Evolutionary conservation across 805 yeast genomes (phyloP).

Genomic region (Spathaspora passalidarum): DNA sequence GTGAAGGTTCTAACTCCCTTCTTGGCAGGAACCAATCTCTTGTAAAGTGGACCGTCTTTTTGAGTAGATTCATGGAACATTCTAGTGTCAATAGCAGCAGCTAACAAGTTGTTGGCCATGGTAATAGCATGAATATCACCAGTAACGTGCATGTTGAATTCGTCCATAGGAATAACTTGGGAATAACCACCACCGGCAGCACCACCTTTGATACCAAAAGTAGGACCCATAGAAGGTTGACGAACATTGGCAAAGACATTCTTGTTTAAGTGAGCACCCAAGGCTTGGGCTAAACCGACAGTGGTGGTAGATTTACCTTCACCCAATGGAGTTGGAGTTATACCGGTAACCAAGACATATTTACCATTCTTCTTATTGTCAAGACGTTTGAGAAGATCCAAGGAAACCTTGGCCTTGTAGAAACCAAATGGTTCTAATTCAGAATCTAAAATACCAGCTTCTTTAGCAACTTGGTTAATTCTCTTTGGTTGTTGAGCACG

Average conservation of each 20-base stretch:
- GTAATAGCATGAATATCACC: slow-evolving; percentile 87
- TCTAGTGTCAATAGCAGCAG: slow-evolving; percentile 85
- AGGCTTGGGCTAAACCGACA: slow-evolving; percentile 76
- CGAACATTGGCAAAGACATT: slow-evolving; percentile 78
- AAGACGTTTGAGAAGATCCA: slow-evolving; percentile 61
- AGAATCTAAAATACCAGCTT: slow-evolving; percentile 61
- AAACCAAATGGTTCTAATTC: slow-evolving; percentile 76
- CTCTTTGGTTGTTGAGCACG: slow-evolving; percentile 71
- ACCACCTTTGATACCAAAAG: slow-evolving; percentile 86
- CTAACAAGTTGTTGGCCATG: slow-evolving; percentile 75
- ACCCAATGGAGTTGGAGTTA: slow-evolving; percentile 83
- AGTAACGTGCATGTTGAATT: slow-evolving; percentile 80
- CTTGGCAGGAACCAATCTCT: slow-evolving; percentile 71
- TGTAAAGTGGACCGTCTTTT: slow-evolving; percentile 68
- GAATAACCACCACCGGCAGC: slow-evolving; percentile 92
- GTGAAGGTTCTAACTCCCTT: slow-evolving; percentile 70
- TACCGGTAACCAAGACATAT: slow-evolving; percentile 76
- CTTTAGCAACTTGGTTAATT: slow-evolving; percentile 64
- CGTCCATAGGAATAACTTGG: slow-evolving; percentile 87
- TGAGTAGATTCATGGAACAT: slow-evolving; percentile 82
- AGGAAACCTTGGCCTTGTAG: slow-evolving; percentile 72
- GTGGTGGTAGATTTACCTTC: slow-evolving; percentile 87
- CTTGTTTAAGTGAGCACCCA: slow-evolving; percentile 69
- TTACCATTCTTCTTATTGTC: slow-evolving; percentile 61
- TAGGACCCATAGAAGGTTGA: slow-evolving; percentile 89